phyloP scores from a whole-genome alignment of 805 yeast genomes.

The Candida easanensis region DNA sequence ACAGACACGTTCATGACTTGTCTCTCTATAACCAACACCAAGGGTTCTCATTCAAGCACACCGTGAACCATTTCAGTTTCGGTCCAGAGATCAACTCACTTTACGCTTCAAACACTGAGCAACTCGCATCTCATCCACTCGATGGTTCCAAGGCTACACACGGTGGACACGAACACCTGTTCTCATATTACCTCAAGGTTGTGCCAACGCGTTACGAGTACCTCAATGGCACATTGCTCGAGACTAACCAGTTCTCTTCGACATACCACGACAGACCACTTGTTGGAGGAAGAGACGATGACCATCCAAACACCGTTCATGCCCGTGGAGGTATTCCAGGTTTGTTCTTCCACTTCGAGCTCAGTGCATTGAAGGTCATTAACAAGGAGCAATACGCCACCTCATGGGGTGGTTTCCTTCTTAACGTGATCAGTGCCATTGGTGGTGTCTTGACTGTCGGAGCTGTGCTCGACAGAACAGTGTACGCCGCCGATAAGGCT shows the following conservation, averaged over 20 bases:
- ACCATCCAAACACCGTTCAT: conserved; percentile 83
- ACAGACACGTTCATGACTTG: conserved; percentile 80
- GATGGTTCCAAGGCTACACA: conserved; percentile 46
- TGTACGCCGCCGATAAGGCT: conserved; percentile 84
- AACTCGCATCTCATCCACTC: conserved; percentile 60
- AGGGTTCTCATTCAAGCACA: conserved; percentile 73
- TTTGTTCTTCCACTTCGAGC: conserved; percentile 81
- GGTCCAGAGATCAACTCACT: conserved; percentile 53
- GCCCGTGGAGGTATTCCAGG: conserved; percentile 91
- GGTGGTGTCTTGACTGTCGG: conserved; percentile 96
- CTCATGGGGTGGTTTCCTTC: conserved; percentile 78
- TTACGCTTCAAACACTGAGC: conserved; percentile 25
- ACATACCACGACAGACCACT: conserved; percentile 86
- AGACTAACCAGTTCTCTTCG: conserved; percentile 88
- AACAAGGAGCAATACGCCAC: conserved; percentile 67
- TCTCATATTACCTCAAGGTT: conserved; percentile 80
- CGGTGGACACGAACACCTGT: conserved; percentile 57
- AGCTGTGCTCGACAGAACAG: conserved; percentile 80
- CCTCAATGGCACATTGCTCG: conserved; percentile 49
- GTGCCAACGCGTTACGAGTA: conserved; percentile 86
- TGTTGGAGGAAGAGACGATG: conserved; percentile 83
- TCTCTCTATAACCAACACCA: conserved; percentile 60
- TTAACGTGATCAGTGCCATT: conserved; percentile 81
- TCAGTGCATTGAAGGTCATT: conserved; percentile 88
- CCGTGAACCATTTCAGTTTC: conserved; percentile 77